Evolutionary conservation across 2,329 filamentous ascomycete genomes (phyloP).

Genomic region (Cladorrhinum sp.): DNA sequence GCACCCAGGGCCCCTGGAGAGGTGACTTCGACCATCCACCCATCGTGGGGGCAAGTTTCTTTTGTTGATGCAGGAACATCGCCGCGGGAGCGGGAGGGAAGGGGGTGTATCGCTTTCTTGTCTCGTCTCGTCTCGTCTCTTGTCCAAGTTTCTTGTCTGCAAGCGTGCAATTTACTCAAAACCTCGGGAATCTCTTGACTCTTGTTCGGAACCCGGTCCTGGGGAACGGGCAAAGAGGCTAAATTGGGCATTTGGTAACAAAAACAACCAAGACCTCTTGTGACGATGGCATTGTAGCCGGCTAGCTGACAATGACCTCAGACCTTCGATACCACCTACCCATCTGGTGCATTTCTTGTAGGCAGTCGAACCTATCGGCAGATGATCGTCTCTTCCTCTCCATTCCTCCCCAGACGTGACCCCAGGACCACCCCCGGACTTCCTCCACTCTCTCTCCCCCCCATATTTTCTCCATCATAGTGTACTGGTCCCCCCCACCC

Average conservation of each 20-base stretch:
- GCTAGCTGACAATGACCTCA: slow-evolving; percentile 7
- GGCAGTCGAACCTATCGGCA: slow-evolving; percentile 11
- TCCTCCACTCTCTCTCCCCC: background rate
- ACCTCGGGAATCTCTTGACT: background rate
- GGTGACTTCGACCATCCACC: background rate
- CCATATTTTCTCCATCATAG: slow-evolving; percentile 8
- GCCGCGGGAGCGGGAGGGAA: background rate
- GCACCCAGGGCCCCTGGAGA: background rate
- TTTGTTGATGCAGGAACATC: background rate
- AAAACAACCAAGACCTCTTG: background rate
- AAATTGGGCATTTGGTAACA: background rate
- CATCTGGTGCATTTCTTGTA: slow-evolving; percentile 5
- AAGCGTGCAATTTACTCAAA: background rate
- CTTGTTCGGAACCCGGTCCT: background rate
- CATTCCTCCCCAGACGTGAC: background rate
- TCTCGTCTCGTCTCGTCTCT: background rate
- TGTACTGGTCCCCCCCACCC: slow-evolving; percentile 1
- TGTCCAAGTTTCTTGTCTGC: background rate
- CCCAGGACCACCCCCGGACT: too few relatives aligned
- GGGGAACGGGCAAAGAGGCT: background rate
- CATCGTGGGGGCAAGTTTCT: background rate
- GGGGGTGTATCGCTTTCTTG: too few relatives aligned
- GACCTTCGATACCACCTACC: slow-evolving; percentile 21
- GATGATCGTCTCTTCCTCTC: slow-evolving; percentile 5
- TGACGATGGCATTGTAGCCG: background rate